Conservation (phyloP, 75 land plant species). For the Sequoiadendron giganteum region DNA sequence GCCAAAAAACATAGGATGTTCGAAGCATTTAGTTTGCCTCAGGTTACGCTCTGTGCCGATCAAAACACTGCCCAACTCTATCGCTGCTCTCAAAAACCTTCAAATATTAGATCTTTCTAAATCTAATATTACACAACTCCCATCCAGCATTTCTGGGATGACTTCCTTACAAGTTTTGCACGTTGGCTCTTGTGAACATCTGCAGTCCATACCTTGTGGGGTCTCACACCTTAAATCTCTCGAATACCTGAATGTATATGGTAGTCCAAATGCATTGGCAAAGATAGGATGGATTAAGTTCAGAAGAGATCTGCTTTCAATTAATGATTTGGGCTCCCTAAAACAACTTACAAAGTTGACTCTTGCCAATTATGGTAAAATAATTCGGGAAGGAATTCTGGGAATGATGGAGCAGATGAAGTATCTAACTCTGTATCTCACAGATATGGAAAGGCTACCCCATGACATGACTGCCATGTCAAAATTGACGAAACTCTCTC, state of each 20-base stretch:
- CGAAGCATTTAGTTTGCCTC: too few species aligned
- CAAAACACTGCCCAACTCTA: not conserved
- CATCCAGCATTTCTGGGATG: not conserved
- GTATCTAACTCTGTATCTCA: not conserved
- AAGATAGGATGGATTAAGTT: not conserved
- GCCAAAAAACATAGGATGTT: not conserved
- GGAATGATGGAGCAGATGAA: not conserved
- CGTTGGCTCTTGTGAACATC: not conserved
- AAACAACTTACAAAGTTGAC: not conserved
- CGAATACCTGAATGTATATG: not conserved
- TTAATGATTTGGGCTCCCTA: too few species aligned
- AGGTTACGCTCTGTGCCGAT: not conserved
- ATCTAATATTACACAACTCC: not conserved
- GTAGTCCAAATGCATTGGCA: not conserved
- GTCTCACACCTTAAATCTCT: not conserved
- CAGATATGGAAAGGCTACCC: not conserved
- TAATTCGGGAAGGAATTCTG: not conserved
- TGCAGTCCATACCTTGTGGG: not conserved
- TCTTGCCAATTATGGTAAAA: not conserved
- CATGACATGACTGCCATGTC: not conserved
- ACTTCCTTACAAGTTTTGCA: not conserved
- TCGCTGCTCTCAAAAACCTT: not conserved
- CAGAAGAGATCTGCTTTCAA: too few species aligned
- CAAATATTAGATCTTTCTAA: not conserved
- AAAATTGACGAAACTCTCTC: too few species aligned